Conservation (phyloP, 1,284 basidiomycete genomes). For the Bjerkandera adusta region DNA sequence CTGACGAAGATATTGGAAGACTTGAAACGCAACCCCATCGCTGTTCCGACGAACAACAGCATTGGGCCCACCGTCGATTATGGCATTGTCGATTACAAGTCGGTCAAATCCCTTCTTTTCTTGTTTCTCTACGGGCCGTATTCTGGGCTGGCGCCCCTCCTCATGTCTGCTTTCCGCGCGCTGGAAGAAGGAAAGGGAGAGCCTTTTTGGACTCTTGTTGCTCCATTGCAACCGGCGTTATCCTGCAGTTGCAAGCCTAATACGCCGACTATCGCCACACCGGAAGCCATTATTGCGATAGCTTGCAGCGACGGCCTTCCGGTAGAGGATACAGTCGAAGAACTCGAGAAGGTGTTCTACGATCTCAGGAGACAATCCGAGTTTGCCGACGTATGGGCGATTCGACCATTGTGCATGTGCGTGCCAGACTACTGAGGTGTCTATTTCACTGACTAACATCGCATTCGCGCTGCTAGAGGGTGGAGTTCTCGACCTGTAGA, state of each 20-base stretch:
- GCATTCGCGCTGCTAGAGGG: slow-evolving; percentile 13
- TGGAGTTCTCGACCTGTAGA: slow-evolving; percentile 13
- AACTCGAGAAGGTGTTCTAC: not conserved
- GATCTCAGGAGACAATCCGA: slow-evolving; percentile 2
- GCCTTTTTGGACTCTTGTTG: slow-evolving; percentile 5
- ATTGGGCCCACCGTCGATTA: slow-evolving; percentile 1
- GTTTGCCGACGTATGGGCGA: slow-evolving; percentile 10
- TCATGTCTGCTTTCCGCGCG: slow-evolving; percentile 1
- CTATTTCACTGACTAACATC: not conserved
- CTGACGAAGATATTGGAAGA: slow-evolving; percentile 9
- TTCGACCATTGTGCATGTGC: slow-evolving; percentile 5
- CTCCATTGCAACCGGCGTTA: not conserved
- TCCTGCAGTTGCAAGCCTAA: not conserved
- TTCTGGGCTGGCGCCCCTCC: not conserved
- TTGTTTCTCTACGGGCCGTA: slow-evolving; percentile 14
- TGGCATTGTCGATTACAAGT: slow-evolving; percentile 15
- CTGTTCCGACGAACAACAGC: not conserved
- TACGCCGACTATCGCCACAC: not conserved
- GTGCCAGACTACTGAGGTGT: not conserved
- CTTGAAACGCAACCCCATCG: slow-evolving; percentile 7
- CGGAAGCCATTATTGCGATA: not conserved
- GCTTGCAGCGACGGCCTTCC: slow-evolving; percentile 8
- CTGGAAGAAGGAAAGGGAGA: slow-evolving; percentile 10
- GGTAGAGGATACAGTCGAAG: slow-evolving; percentile 6
- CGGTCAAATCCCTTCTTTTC: slow-evolving; percentile 10